These are phyloP conservation scores for Linaria vulgaris DNA, from an alignment of 257 asterid genomes.

Conservation along the genomic window DNA sequence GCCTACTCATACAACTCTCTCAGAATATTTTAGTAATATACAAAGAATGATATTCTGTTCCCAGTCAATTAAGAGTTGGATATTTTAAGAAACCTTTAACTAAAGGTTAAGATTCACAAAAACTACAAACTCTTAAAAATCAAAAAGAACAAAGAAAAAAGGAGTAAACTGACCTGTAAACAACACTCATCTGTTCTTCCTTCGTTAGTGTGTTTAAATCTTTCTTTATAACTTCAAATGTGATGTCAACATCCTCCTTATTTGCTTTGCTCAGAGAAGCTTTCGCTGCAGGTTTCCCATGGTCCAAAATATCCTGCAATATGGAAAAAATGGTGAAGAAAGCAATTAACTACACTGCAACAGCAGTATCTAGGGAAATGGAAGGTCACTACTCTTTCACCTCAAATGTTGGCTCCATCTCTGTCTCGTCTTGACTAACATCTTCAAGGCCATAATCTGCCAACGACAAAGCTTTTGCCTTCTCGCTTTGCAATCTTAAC, in stretches of 20 bases:
- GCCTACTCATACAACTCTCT: conserved; percentile 9
- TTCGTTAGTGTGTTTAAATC: conserved; percentile 68
- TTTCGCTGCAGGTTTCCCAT: conserved; percentile 42
- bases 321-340: conserved; percentile 12
- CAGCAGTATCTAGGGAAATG: conserved; percentile 10
- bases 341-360: conserved; percentile 9
- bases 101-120: not conserved
- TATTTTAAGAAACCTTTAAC: not conserved
- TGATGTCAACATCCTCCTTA: conserved; percentile 44
- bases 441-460: conserved; percentile 83
- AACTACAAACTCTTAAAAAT: not conserved
- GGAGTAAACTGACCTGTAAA: conserved; percentile 57
- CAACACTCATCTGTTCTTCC: conserved; percentile 92
- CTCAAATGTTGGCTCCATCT: conserved; percentile 71
- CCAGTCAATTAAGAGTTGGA: conserved; percentile 16
- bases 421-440: conserved; percentile 42
- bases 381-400: conserved; percentile 34
- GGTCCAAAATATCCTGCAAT: conserved; percentile 64
- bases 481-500: conserved; percentile 57
- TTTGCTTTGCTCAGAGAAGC: conserved; percentile 40
- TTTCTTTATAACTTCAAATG: conserved; percentile 65
- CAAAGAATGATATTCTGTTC: not conserved
- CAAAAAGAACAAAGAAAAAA: conserved; percentile 17
- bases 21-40: not conserved
- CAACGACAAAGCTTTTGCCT: conserved; percentile 45